Conservation (phyloP, 2,329 filamentous ascomycete species). For the Xenosphaeropsis pyriputrescens region DNA sequence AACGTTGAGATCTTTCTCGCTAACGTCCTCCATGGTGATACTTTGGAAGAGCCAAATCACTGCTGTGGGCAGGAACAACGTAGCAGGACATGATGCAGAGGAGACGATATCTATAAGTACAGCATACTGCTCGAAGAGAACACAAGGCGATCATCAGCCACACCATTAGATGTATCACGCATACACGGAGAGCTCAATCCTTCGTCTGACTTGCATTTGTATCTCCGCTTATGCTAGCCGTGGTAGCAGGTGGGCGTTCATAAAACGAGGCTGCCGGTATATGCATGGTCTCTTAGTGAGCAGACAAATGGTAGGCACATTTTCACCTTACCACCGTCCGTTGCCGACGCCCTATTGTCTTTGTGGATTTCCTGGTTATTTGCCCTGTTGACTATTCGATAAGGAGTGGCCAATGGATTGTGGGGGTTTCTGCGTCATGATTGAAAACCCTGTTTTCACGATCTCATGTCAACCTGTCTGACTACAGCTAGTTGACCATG, state of each 20-base stretch:
- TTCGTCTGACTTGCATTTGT: background rate
- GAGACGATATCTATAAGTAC: background rate
- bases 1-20: background rate
- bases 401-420: too few species aligned
- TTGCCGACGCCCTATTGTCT: background rate
- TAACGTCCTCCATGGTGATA: too few species aligned
- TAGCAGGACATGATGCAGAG: background rate
- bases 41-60: too few species aligned
- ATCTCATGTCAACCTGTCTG: too few species aligned
- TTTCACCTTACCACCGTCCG: background rate
- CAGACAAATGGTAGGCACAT: background rate
- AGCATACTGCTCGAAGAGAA: background rate
- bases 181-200: background rate
- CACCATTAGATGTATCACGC: background rate
- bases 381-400: too few species aligned
- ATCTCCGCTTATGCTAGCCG: background rate
- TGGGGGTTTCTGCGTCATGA: too few species aligned
- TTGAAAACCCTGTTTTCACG: too few species aligned
- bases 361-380: too few species aligned
- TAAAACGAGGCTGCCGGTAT: background rate
- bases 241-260: too few species aligned
- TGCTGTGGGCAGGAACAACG: background rate
- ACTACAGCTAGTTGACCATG: too few species aligned
- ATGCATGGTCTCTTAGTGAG: background rate
- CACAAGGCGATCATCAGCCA: background rate